Percentiles rank a stretch among this genome's conserved stretches.
Conservation (phyloP, 2,329 filamentous ascomycete species). For the Amylocarpus encephaloides region DNA sequence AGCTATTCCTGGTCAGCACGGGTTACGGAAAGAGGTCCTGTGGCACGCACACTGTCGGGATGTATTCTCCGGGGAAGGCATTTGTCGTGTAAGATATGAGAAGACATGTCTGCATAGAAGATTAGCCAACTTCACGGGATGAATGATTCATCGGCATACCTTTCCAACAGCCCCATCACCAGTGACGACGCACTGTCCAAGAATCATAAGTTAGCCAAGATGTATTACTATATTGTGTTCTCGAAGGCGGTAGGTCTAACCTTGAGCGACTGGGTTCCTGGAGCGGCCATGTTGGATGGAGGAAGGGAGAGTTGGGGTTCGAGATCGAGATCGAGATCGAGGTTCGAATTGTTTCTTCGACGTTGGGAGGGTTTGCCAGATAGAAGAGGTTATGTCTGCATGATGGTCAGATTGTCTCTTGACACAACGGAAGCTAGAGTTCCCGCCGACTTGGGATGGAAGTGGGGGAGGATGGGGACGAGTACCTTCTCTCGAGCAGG, state of each 20-base stretch:
- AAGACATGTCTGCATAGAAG: conserved; percentile 73
- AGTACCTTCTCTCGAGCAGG: conserved; percentile 1
- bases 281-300: conserved; percentile 55
- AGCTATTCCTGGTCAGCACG: conserved; percentile 49
- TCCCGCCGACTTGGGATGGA: conserved; percentile 15
- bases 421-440: conserved; percentile 25
- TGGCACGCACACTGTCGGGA: conserved; percentile 79
- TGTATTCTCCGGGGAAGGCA: conserved; percentile 99
- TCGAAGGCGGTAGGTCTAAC: conserved; percentile 37
- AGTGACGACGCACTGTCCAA: conserved; percentile 83
- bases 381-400: conserved; percentile 21
- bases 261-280: conserved; percentile 84
- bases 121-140: conserved; percentile 1
- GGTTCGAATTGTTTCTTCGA: background rate
- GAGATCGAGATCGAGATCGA: conserved; percentile 9
- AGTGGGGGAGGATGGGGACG: conserved; percentile 7
- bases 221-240: conserved; percentile 6
- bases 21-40: background rate
- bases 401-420: conserved; percentile 23
- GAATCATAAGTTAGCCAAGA: conserved; percentile 20
- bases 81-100: conserved; percentile 99
- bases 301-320: background rate
- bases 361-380: conserved; percentile 17
- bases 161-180: conserved; percentile 99
- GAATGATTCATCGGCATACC: conserved; percentile 45